Base-by-base conservation (phyloP, 176 grass and related monocot genomes). In the Aegilops speltoides region DNA sequence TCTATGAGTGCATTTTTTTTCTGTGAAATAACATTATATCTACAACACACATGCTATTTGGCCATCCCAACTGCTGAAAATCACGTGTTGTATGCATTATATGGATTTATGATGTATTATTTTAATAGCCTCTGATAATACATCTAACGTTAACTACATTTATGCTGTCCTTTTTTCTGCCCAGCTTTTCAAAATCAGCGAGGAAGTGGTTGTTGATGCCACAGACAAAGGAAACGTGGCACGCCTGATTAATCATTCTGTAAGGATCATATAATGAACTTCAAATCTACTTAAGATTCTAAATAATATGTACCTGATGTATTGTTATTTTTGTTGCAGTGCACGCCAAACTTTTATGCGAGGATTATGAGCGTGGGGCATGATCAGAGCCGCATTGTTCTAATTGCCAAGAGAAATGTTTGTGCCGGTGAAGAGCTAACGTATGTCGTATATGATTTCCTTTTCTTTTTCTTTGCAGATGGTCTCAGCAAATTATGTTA, bases 131-230 rank as follows among this genome's bases (percentile, higher is more conserved):
- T 78, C 41, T 37, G 26, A 83, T 57, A 82, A 77, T 79, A 80
- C 61, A 15, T 28, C 31, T 43, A 38, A 54, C 76, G 37, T 26
- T 61, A 65, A 80, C 41, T 83, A 32, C 59, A 70, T 36, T 67
- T 73, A 17, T 78, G 73, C 23, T 87, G n/a, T 73, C 26, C 64
- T 81, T 74, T 66, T 66, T 60, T 65, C 10, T 20, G 20, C 73
- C 28, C 88, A 98, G 96, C 91, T 98, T 87, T 98, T 98, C 84
- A 98, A 98, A 89, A 98, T 98, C 85, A 98, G 96, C 4, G 96
- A 98, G 89, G 96, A 96, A 91, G 96, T 98, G 23, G 96, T 98
- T 5, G 96, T 98, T 89, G 96, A 98, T 90, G 96, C 96, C 83
- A 98, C 96, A 29, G 92, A 98, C 79, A 98, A 96, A 89, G 96